phyloP scores from a whole-genome alignment of 2,329 filamentous ascomycete genomes.

The Fusarium algeriense region DNA sequence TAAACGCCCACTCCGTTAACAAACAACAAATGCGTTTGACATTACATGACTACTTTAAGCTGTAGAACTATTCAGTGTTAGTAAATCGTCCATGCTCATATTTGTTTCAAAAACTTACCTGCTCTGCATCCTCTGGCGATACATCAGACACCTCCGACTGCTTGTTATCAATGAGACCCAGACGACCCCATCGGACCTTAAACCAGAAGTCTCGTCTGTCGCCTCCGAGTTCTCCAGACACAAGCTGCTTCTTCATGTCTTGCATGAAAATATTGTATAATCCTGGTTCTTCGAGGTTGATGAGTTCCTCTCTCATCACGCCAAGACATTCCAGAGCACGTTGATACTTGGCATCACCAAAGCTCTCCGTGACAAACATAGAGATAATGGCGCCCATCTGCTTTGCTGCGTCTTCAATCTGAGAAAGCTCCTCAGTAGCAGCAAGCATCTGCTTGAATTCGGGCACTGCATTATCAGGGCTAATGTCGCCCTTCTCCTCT shows the following conservation, averaged over 20 bases:
- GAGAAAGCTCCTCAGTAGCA: slow-evolving; percentile 68
- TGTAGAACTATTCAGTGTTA: slow-evolving; percentile 54
- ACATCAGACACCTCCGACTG: slow-evolving; percentile 74
- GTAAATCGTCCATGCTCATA: slow-evolving; percentile 11
- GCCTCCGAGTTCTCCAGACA: slow-evolving; percentile 78
- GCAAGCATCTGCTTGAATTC: slow-evolving; percentile 87
- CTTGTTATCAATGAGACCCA: slow-evolving; percentile 79
- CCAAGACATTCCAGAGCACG: slow-evolving; percentile 80
- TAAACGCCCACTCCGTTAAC: not conserved
- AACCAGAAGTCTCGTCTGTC: slow-evolving; percentile 88
- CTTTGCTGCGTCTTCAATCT: slow-evolving; percentile 75
- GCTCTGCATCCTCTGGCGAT: slow-evolving; percentile 76
- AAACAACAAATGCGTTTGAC: slow-evolving; percentile 9
- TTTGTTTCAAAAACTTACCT: slow-evolving; percentile 56
- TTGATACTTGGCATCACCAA: slow-evolving; percentile 80
- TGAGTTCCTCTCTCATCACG: slow-evolving; percentile 82
- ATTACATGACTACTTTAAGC: slow-evolving; percentile 46
- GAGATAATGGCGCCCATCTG: slow-evolving; percentile 82
- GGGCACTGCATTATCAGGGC: slow-evolving; percentile 81
- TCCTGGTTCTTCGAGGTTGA: slow-evolving; percentile 78
- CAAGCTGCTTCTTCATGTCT: slow-evolving; percentile 77
- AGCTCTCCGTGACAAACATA: slow-evolving; percentile 75
- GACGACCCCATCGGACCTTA: slow-evolving; percentile 71
- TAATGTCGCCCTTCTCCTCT: slow-evolving; percentile 59
- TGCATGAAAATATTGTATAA: slow-evolving; percentile 81